Conservation (phyloP, 2,329 filamentous ascomycete species). For the Diaporthe batatas region DNA sequence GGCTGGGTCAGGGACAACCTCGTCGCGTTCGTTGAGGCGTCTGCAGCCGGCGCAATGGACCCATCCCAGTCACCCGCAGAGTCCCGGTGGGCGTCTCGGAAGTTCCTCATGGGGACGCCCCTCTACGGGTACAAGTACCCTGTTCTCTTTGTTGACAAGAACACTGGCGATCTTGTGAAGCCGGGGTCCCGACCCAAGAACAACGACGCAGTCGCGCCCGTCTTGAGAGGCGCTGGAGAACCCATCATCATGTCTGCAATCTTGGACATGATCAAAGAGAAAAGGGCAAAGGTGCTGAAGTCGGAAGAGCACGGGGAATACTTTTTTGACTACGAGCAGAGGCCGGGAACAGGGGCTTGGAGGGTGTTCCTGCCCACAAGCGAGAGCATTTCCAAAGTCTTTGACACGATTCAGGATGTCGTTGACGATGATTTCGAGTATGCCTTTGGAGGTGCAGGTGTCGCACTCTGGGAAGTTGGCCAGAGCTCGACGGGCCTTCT, state of each 20-base stretch:
- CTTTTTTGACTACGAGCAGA: slow-evolving; percentile 39
- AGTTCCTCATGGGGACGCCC: slow-evolving; percentile 44
- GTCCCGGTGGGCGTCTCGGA: slow-evolving; percentile 34
- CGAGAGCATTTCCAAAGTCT: slow-evolving; percentile 35
- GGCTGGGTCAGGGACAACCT: slow-evolving; percentile 42
- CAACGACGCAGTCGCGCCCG: slow-evolving; percentile 4
- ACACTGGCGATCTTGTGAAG: slow-evolving; percentile 31
- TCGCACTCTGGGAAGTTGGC: slow-evolving; percentile 43
- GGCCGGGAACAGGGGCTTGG: slow-evolving; percentile 15
- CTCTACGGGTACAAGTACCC: slow-evolving; percentile 46
- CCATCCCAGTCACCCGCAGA: slow-evolving; percentile 31
- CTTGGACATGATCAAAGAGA: slow-evolving; percentile 33
- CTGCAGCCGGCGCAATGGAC: slow-evolving; percentile 16
- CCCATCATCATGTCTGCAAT: slow-evolving; percentile 39
- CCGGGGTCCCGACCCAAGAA: neutral
- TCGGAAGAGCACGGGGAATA: slow-evolving; percentile 40
- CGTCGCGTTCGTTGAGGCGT: slow-evolving; percentile 36
- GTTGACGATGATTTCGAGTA: slow-evolving; percentile 34
- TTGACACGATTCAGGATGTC: slow-evolving; percentile 39
- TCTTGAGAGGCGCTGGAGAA: slow-evolving; percentile 40
- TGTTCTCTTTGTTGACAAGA: slow-evolving; percentile 36
- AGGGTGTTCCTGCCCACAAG: slow-evolving; percentile 40
- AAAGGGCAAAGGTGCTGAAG: slow-evolving; percentile 21
- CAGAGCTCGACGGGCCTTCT: slow-evolving; percentile 42
- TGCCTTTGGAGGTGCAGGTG: slow-evolving; percentile 37